These are phyloP conservation scores for Colletotrichum tropicicola DNA, from an alignment of 2,329 filamentous ascomycete species.

Conservation along the genomic window DNA sequence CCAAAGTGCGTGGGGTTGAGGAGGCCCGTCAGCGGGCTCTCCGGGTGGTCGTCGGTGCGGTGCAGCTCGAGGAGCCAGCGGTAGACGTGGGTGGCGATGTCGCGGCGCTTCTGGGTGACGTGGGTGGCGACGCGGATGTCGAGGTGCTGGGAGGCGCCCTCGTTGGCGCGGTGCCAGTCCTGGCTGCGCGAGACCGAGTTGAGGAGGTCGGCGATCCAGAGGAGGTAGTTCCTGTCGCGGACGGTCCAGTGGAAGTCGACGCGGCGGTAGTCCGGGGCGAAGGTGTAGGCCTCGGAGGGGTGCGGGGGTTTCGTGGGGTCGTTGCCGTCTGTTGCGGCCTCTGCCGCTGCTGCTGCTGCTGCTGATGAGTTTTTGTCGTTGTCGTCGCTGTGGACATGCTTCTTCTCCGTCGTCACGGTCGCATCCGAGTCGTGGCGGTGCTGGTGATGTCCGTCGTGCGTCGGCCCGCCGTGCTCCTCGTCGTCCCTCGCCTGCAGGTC, in stretches of 20 bases:
- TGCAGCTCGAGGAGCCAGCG: constrained; percentile 65
- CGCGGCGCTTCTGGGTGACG: constrained; percentile 63
- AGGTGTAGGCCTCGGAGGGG: constrained; percentile 34
- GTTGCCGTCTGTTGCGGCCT: constrained; percentile 13
- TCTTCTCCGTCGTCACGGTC: constrained; percentile 10
- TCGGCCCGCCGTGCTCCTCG: constrained; percentile 41
- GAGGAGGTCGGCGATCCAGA: constrained; percentile 66
- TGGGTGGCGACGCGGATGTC: constrained; percentile 66
- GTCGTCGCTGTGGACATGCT: neutral
- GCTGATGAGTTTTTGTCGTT: neutral
- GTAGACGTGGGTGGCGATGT: constrained; percentile 63
- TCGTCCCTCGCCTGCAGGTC: constrained; percentile 60
- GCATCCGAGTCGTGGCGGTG: constrained; percentile 30
- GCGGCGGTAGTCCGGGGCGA: constrained; percentile 52
- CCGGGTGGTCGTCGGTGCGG: constrained; percentile 58
- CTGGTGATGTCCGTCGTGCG: constrained; percentile 11
- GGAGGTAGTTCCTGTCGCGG: constrained; percentile 62
- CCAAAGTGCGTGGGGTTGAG: constrained; percentile 63
- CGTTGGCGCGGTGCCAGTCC: constrained; percentile 46
- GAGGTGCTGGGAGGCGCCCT: constrained; percentile 46
- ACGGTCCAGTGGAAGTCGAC: constrained; percentile 71
- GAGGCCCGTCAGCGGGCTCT: constrained; percentile 62
- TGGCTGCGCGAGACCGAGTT: constrained; percentile 55
- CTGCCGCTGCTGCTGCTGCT: neutral
- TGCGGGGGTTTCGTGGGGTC: constrained; percentile 25